Evolutionary conservation across 176 grass and related monocot species (phyloP), one percentile per base, ranked within the genome.

Genomic region (Rhynchospora tenuis): DNA sequence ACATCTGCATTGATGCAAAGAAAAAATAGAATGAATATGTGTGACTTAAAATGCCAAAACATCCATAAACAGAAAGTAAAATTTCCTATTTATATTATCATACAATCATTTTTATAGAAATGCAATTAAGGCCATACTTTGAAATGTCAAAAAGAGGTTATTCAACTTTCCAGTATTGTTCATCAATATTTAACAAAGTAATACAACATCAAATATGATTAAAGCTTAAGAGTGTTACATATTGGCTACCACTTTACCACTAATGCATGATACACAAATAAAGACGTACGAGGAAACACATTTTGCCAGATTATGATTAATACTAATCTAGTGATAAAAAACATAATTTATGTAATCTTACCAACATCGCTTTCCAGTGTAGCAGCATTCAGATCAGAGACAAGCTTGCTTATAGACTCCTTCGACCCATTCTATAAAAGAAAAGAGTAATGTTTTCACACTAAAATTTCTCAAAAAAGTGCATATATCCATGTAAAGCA

Each of bases 301-400:
- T 47, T 45, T 46, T 63, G 58, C 61, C 20, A 47, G 22, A 82
- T 26, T 31, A 65, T 15, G 14, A 26, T 20, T 31, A 22, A 45
- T 64, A 82, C 42, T 58, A 75, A 62, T 71, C 26, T 14, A 44
- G 52, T 72, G 44, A 71, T 43, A 0, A 52, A 51, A 8, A 77
- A 28, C 9, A 78, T 73, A 11, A 60, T 74, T 47, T 20, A 83
- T 29, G 87, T 82, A 7, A 19, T 15, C 96, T 92, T 95, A 99
- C 96, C 96, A 54, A 99, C 96, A 99, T 99, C 89, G 44, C 60
- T 80, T 89, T 99, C 96, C n/a, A 99, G 84, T 69, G 86, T 99
- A 75, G 93, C 85, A 50, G 87, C 83, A 93, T 95, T 99, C 88
- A 99, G 74, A 33, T 99, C 93, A 89, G 93, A 90, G 24, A 99